Base-by-base conservation (phyloP, 768 basidiomycete species). In the Xerocomellus chrysenteron region DNA sequence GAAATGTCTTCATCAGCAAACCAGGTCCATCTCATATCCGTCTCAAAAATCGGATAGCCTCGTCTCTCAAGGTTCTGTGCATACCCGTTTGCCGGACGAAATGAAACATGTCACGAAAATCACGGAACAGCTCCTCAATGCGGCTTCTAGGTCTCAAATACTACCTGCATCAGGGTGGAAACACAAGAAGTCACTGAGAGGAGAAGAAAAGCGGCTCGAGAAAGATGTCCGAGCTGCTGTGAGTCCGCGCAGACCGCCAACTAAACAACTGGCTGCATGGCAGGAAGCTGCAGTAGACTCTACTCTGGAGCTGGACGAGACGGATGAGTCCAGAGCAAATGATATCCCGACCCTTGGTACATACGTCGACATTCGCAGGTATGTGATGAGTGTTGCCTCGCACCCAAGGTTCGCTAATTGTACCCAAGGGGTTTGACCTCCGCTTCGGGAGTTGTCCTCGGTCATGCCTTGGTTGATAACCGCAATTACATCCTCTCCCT, bases 341-440 rank as follows among this genome's bases (percentile, higher is more conserved):
- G 51, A 56, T 13, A 58, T 76, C 32, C 65, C 68, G 11, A n/a
- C 40, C 19, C 75, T 74, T 9, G 84, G 82, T 2, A 74, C 82
- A 19, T 82, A 84, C 45, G 72, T 84, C 12, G 84, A 85, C 61
- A 61, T 79, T 36, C 73, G 82, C 61, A 80, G 76, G 83, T 80
- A 58, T 50, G 74, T 68, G 36, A 28, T 10, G n/a, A 21, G 17
- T 30, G 28, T 55, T n/a, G 19, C 51, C 47, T 30, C 10, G 16
- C 35, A 16, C 30, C 12, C 21, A 11, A 11, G 4, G 5, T 44
- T 50, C 37, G 21, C 58, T 71, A 37, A 70, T 28, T 26, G 12
- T 47, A n/a, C 12, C 43, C 33, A 24, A 72, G 70, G 35, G 58
- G 59, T 35, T 30, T 60, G 39, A 60, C 59, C n/a, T 54, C 52